phyloP scores from a whole-genome alignment of 2,329 filamentous ascomycete genomes.

The Alternaria burnsii region DNA sequence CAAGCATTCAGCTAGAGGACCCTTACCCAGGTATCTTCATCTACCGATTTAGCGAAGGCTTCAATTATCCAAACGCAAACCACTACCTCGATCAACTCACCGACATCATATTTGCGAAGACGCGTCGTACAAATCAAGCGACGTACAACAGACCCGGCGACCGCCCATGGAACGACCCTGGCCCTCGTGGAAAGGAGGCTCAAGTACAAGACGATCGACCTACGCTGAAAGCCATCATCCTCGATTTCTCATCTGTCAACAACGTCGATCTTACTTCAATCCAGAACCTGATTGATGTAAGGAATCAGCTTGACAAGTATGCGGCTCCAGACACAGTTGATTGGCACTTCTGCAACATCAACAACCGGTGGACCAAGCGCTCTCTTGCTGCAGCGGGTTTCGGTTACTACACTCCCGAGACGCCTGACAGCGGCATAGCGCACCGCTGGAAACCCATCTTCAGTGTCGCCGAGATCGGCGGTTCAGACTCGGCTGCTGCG shows the following conservation, averaged over 20 bases:
- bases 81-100: constrained; percentile 79
- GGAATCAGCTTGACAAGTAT: constrained; percentile 94
- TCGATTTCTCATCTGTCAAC: constrained; percentile 95
- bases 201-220: constrained; percentile 63
- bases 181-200: constrained; percentile 66
- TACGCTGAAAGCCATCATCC: constrained; percentile 83
- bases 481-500: constrained; percentile 74
- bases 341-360: constrained; percentile 94
- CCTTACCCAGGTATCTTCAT: constrained; percentile 96
- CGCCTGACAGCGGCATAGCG: constrained; percentile 61
- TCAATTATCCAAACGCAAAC: constrained; percentile 95
- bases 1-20: constrained; percentile 75
- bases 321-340: constrained; percentile 83
- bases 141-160: constrained; percentile 68
- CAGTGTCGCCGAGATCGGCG: constrained; percentile 88
- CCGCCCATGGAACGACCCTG: constrained; percentile 94
- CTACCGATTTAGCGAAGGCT: constrained; percentile 93
- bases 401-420: constrained; percentile 73
- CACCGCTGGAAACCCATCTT: constrained; percentile 91
- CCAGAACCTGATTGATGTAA: constrained; percentile 91
- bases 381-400: constrained; percentile 91
- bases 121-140: constrained; percentile 77
- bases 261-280: constrained; percentile 93
- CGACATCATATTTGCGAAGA: constrained; percentile 62
- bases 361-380: constrained; percentile 94